Evolutionary conservation across 1,284 basidiomycete species (phyloP).

Genomic region (Agaricales sp.): DNA sequence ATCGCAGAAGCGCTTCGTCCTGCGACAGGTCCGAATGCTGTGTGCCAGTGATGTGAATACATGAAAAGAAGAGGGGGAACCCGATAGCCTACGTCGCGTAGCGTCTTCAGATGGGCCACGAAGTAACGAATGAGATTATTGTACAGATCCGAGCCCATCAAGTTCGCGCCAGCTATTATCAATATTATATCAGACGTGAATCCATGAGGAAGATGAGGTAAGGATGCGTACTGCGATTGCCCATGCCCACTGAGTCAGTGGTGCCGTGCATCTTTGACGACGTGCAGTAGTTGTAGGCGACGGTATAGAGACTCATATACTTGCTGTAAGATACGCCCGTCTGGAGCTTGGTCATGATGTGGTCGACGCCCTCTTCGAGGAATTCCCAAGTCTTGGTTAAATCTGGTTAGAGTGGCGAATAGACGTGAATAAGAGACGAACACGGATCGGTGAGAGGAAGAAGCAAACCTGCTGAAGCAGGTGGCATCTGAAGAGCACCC

Average conservation of each 20-base stretch:
- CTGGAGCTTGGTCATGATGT: slow-evolving; percentile 84
- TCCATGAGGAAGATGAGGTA: slow-evolving; percentile 7
- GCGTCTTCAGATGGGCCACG: slow-evolving; percentile 55
- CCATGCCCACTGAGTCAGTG: slow-evolving; percentile 26
- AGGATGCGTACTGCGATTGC: slow-evolving; percentile 46
- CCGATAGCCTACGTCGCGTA: slow-evolving; percentile 45
- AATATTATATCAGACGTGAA: slow-evolving; percentile 12
- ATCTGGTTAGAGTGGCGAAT: slow-evolving; percentile 31
- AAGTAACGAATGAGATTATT: slow-evolving; percentile 83
- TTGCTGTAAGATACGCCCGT: slow-evolving; percentile 86
- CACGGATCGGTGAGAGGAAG: neutral
- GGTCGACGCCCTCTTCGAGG: slow-evolving; percentile 83
- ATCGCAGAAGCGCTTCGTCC: slow-evolving; percentile 83
- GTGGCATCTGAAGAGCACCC: neutral
- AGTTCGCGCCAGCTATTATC: slow-evolving; percentile 67
- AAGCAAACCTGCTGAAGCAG: neutral
- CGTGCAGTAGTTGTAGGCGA: slow-evolving; percentile 95
- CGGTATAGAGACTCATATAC: slow-evolving; percentile 90
- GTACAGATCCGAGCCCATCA: slow-evolving; percentile 91
- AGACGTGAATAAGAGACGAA: neutral
- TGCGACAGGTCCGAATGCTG: slow-evolving; percentile 75
- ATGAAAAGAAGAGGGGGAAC: neutral
- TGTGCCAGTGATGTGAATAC: slow-evolving; percentile 2
- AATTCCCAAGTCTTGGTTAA: slow-evolving; percentile 82
- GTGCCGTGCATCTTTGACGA: slow-evolving; percentile 67